Percentiles rank a stretch among this genome's conserved stretches.
These are phyloP conservation scores for Mariannaea elegans DNA, from an alignment of 2,329 filamentous ascomycete species.

Conservation along the genomic window DNA sequence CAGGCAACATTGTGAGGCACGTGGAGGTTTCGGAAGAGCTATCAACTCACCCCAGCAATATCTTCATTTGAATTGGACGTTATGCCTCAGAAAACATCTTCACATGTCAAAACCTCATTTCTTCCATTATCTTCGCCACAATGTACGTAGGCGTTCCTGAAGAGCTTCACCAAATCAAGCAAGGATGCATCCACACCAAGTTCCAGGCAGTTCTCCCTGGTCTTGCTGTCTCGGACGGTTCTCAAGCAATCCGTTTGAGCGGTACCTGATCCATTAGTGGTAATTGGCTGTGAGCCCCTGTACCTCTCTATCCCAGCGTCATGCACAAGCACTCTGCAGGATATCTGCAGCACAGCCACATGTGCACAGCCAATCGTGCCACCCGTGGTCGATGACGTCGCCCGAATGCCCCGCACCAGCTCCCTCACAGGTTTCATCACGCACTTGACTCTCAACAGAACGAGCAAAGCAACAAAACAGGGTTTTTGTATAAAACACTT, in stretches of 20 bases:
- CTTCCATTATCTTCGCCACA: conserved; percentile 13
- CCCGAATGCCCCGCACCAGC: conserved; percentile 40
- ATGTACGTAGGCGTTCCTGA: conserved; percentile 26
- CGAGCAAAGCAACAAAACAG: conserved; percentile 4
- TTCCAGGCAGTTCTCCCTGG: conserved; percentile 11
- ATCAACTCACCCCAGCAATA: neutral
- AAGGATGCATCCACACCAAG: conserved; percentile 9
- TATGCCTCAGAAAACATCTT: neutral
- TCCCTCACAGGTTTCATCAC: conserved; percentile 30
- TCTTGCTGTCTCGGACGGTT: neutral
- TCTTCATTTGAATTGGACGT: neutral
- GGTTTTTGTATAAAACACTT: conserved; percentile 16
- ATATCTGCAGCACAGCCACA: conserved; percentile 29
- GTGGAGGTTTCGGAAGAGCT: neutral
- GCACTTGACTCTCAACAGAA: conserved; percentile 11
- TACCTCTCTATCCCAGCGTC: conserved; percentile 16
- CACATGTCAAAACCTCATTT: conserved; percentile 12
- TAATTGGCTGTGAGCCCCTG: neutral
- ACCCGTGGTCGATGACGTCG: conserved; percentile 42
- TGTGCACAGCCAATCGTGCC: conserved; percentile 35
- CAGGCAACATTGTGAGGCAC: neutral
- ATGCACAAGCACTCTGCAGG: conserved; percentile 1
- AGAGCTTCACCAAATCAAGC: conserved; percentile 22
- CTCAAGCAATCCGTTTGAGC: neutral
- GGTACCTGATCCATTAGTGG: conserved; percentile 6